Base-by-base conservation (phyloP, 352 stramenopile genomes). In the Phytophthora parvispora region DNA sequence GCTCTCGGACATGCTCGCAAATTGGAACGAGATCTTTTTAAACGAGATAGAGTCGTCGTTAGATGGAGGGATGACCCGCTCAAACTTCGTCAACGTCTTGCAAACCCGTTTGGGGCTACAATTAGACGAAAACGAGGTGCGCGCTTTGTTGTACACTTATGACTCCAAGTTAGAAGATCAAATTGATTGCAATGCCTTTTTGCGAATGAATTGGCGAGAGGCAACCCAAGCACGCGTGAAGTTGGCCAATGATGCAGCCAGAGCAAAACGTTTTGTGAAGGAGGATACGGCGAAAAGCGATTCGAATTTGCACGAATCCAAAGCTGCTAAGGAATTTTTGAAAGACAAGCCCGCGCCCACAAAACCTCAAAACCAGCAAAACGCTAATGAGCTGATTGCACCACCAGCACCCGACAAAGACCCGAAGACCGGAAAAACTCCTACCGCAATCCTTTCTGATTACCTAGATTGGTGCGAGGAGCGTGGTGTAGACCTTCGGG, bases 131-230 rank as follows among this genome's bases (percentile, higher is more conserved):
- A 75, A 87, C n/a, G 87, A 93, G 25, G 53, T 92, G 48, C 80
- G 75, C 2, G 52, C 78, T 16, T 4, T 92, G 3, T 52, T 94
- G 1, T 83, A 85, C 49, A 80, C 69, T 4, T 91, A 93, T 18
- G 87, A 93, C 36, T 77, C 68, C 9, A 38, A 80, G 4, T 56
- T 90, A 8, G 69, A 78, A 18, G 84, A 94, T 48, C 40, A 76
- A 57, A 72, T 94, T 3, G 72, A 91, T 55, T 86, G 70, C 29
- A 40, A 31, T 24, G 52, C 66, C 8, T 94, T 94, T 55, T 54
- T 91, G 5, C 78, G 80, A 22, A 73, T 94, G 48, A 84, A 90
- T 52, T 91, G 80, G 83, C 80, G 64, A 9, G 75, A 86, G 51
- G 66, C 66, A 29, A 69, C 43, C 18, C 50, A 63, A 6, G 80